phyloP scores from a whole-genome alignment of 108 stramenopile genomes.

The Schizochytrium sp. region DNA sequence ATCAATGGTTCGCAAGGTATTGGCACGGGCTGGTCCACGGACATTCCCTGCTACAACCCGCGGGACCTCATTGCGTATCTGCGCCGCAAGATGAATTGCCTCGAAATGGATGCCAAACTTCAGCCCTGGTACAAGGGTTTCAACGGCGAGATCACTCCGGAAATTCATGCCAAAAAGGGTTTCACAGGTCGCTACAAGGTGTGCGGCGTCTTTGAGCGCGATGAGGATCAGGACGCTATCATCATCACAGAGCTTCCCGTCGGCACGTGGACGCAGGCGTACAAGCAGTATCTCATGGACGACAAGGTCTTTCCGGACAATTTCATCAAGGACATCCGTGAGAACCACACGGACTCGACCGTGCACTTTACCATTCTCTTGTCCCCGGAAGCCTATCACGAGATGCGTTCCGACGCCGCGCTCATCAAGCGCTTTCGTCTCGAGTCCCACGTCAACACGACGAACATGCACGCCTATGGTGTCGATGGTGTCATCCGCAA shows the following conservation, averaged over 20 bases:
- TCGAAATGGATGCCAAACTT: constrained; percentile 42
- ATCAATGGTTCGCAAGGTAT: constrained; percentile 83
- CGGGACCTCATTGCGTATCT: constrained; percentile 79
- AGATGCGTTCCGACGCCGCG: constrained; percentile 53
- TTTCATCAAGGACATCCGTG: constrained; percentile 78
- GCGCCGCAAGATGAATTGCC: constrained; percentile 63
- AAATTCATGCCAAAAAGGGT: not conserved
- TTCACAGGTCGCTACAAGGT: not conserved
- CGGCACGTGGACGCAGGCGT: constrained; percentile 92
- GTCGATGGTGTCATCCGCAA: constrained; percentile 66
- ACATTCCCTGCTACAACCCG: constrained; percentile 64
- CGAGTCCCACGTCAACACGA: constrained; percentile 63
- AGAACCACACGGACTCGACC: constrained; percentile 95
- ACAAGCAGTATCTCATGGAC: constrained; percentile 65
- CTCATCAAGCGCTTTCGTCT: constrained; percentile 89
- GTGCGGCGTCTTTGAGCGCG: not conserved
- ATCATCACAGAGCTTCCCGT: constrained; percentile 87
- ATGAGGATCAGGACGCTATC: constrained; percentile 46
- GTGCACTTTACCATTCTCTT: constrained; percentile 82
- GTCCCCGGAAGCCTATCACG: constrained; percentile 61
- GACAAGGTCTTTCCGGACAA: constrained; percentile 44
- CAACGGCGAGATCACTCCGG: constrained; percentile 59
- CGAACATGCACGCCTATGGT: constrained; percentile 93
- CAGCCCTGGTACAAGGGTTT: constrained; percentile 74
- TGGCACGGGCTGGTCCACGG: constrained; percentile 91